phyloP scores from a whole-genome alignment of 495 filamentous ascomycete genomes.

The Xylaria palmicola region DNA sequence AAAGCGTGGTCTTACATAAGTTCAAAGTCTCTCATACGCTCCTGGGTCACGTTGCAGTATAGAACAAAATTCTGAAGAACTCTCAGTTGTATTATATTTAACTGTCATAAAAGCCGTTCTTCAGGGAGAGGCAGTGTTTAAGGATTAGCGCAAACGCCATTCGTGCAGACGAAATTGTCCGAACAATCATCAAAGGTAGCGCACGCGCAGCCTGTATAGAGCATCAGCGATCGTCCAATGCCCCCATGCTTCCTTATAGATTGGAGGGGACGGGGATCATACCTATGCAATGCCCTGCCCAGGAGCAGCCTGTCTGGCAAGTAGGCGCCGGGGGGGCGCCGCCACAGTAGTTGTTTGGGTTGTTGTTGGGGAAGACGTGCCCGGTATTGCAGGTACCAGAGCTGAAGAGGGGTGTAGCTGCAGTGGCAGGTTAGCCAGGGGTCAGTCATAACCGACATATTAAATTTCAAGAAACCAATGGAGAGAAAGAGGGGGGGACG shows the following conservation, averaged over 20 bases:
- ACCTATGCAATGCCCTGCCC: conserved; percentile 20
- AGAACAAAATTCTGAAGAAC: too few relatives aligned
- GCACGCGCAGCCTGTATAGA: conserved; percentile 16
- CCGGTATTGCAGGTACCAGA: conserved; percentile 21
- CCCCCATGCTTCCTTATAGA: too few relatives aligned
- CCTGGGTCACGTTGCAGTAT: too few relatives aligned
- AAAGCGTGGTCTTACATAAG: too few relatives aligned
- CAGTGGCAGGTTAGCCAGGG: not conserved
- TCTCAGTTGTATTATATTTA: not conserved
- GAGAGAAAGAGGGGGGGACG: too few relatives aligned
- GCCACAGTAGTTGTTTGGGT: conserved; percentile 10
- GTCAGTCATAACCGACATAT: too few relatives aligned
- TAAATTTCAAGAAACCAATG: too few relatives aligned
- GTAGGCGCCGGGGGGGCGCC: not conserved
- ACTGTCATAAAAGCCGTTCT: not conserved
- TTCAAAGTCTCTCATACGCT: too few relatives aligned
- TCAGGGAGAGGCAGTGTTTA: not conserved
- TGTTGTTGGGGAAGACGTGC: conserved; percentile 14
- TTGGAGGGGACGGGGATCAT: too few relatives aligned
- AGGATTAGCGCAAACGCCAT: conserved; percentile 5
- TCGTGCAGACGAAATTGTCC: conserved; percentile 22
- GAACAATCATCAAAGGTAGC: conserved; percentile 17
- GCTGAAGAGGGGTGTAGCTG: conserved; percentile 23
- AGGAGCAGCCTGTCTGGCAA: conserved; percentile 21
- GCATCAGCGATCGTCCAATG: not conserved